These are phyloP conservation scores for Gloeophyllum trabeum DNA, from an alignment of 768 basidiomycete genomes.

Conservation along the genomic window DNA sequence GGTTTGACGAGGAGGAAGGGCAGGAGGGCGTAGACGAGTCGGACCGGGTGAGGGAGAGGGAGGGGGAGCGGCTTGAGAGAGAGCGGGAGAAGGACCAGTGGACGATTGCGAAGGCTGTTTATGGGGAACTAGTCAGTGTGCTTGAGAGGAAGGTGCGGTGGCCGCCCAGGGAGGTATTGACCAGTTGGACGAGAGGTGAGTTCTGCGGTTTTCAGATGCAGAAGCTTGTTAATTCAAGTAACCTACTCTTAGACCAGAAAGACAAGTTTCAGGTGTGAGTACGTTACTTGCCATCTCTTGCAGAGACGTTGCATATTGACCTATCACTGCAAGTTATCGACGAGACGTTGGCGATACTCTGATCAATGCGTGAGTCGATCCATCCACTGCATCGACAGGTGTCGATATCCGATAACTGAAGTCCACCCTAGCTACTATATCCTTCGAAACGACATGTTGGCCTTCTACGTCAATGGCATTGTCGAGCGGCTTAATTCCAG, in stretches of 20 bases:
- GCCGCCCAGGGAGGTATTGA: constrained; percentile 34
- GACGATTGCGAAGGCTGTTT: constrained; percentile 61
- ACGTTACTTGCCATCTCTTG: background rate
- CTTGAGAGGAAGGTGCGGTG: constrained; percentile 68
- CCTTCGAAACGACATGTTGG: constrained; percentile 74
- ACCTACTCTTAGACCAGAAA: constrained; percentile 41
- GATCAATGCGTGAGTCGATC: constrained; percentile 64
- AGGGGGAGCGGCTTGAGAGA: constrained; percentile 11
- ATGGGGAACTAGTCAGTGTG: constrained; percentile 63
- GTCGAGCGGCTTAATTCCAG: constrained; percentile 35
- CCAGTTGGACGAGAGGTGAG: constrained; percentile 62
- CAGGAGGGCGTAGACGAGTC: background rate
- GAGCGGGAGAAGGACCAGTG: constrained; percentile 23
- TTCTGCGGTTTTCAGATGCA: constrained; percentile 1
- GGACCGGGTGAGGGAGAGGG: constrained; percentile 14
- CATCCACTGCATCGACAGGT: background rate
- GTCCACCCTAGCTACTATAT: constrained; percentile 87
- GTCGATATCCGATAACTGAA: background rate
- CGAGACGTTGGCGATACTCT: constrained; percentile 81
- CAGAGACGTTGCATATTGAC: no score
- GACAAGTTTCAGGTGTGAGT: constrained; percentile 74
- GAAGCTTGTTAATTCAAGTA: background rate
- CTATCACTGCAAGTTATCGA: constrained; percentile 44
- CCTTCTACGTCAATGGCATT: constrained; percentile 54
- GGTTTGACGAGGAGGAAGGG: constrained; percentile 12